phyloP scores from a whole-genome alignment of 176 grass and related monocot genomes.

The Hsuehochloa calcarea region DNA sequence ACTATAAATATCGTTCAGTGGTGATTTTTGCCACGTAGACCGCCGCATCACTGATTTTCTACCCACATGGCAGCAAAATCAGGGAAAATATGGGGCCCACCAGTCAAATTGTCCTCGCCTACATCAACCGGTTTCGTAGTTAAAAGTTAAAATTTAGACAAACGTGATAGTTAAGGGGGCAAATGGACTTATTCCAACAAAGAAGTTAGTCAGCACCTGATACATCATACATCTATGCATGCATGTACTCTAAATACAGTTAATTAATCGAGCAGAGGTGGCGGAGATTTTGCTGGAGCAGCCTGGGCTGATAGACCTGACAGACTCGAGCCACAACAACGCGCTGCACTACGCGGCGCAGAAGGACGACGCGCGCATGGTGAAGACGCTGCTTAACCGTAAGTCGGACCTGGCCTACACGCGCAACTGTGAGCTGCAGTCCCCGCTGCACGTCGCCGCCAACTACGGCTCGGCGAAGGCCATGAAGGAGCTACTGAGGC shows the following conservation, averaged over 20 bases:
- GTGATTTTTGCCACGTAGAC: too few species aligned
- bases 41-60: too few species aligned
- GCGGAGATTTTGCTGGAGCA: constrained; percentile 52
- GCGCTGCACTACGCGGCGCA: constrained; percentile 67
- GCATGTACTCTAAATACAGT: not conserved
- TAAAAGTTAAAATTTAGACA: too few species aligned
- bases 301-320: constrained; percentile 23
- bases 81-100: too few species aligned
- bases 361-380: constrained; percentile 38
- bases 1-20: too few species aligned
- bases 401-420: constrained; percentile 44
- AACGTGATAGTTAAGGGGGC: too few species aligned
- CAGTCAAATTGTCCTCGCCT: too few species aligned
- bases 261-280: constrained; percentile 28
- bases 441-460: constrained; percentile 57
- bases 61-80: too few species aligned
- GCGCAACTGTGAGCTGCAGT: not conserved
- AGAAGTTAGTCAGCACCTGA: not conserved
- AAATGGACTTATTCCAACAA: too few species aligned
- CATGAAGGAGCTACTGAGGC: constrained; percentile 48
- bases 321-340: constrained; percentile 37
- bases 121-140: too few species aligned
- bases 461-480: constrained; percentile 35
- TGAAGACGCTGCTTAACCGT: constrained; percentile 42
- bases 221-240: not conserved